These are phyloP conservation scores for Staphylotrichum longicolle DNA, from an alignment of 495 filamentous ascomycete genomes.

Conservation along the genomic window DNA sequence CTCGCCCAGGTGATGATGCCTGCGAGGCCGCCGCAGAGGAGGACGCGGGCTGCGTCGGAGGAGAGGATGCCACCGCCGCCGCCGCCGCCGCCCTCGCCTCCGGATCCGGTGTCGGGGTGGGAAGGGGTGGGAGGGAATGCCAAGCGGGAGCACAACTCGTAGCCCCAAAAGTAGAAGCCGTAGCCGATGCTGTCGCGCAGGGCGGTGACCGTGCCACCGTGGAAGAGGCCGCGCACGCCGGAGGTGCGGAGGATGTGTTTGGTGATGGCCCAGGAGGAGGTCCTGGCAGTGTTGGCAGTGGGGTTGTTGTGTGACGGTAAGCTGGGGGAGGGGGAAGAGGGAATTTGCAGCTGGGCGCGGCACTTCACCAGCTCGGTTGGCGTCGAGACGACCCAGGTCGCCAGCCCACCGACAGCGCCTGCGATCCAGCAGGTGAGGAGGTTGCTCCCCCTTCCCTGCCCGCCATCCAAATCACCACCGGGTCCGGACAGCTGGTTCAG, in stretches of 20 bases:
- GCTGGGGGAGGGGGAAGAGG: slow-evolving; percentile 7
- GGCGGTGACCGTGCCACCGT: slow-evolving; percentile 74
- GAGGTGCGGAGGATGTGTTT: slow-evolving; percentile 57
- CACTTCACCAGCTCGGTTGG: slow-evolving; percentile 90
- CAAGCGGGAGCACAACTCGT: slow-evolving; percentile 65
- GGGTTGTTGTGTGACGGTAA: slow-evolving; percentile 22
- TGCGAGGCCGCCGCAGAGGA: slow-evolving; percentile 81
- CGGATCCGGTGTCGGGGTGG: not conserved
- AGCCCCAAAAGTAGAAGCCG: slow-evolving; percentile 91
- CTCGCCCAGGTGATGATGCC: slow-evolving; percentile 82
- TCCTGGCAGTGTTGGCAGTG: not conserved
- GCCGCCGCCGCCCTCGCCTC: not conserved
- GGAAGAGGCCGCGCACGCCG: slow-evolving; percentile 70
- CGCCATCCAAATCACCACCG: not conserved
- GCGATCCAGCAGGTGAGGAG: slow-evolving; percentile 67
- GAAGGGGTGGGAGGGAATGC: not conserved
- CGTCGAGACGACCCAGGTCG: slow-evolving; percentile 75
- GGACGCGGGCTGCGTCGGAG: slow-evolving; percentile 56
- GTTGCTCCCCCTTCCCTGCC: slow-evolving; percentile 22
- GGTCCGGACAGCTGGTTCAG: slow-evolving; percentile 39
- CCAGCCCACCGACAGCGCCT: slow-evolving; percentile 73
- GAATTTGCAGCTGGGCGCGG: slow-evolving; percentile 66
- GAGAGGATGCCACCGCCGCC: slow-evolving; percentile 2
- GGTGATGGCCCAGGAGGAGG: slow-evolving; percentile 59
- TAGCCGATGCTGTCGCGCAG: slow-evolving; percentile 82